phyloP scores from a whole-genome alignment of 2,329 filamentous ascomycete genomes.

The Leptographium radiaticola region DNA sequence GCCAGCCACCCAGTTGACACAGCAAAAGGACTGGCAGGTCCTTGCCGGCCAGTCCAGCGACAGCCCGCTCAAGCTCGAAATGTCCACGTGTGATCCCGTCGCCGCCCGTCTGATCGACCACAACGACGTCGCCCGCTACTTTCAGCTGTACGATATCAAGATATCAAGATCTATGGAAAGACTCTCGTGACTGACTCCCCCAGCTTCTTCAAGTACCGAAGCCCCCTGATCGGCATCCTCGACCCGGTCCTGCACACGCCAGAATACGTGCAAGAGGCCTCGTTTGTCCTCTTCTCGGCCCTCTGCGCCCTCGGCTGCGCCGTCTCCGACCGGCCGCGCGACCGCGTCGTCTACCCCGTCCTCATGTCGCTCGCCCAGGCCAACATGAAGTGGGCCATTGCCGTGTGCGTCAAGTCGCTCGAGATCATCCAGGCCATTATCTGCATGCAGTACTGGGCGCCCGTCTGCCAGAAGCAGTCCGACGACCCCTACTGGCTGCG shows the following conservation, averaged over 20 bases:
- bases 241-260: conserved; percentile 15
- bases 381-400: conserved; percentile 16
- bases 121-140: conserved; percentile 11
- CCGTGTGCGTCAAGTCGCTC: conserved; percentile 14
- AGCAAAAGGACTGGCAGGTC: conserved; percentile 14
- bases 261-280: conserved; percentile 12
- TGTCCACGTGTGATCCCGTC: conserved; percentile 12
- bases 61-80: conserved; percentile 13
- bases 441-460: conserved; percentile 15
- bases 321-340: conserved; percentile 13
- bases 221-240: conserved; percentile 13
- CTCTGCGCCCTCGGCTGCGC: conserved; percentile 16
- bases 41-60: conserved; percentile 11
- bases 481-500: conserved; percentile 16
- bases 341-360: conserved; percentile 13
- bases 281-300: conserved; percentile 15
- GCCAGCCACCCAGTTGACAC: conserved; percentile 8
- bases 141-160: conserved; percentile 9
- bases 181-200: too few relatives aligned
- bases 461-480: conserved; percentile 9
- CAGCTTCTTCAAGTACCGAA: conserved; percentile 15
- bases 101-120: conserved; percentile 13
- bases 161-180: too few relatives aligned
- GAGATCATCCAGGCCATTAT: conserved; percentile 16
- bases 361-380: conserved; percentile 13